phyloP scores from a whole-genome alignment of 306 rosid genomes.

The Lotus japonicus region DNA sequence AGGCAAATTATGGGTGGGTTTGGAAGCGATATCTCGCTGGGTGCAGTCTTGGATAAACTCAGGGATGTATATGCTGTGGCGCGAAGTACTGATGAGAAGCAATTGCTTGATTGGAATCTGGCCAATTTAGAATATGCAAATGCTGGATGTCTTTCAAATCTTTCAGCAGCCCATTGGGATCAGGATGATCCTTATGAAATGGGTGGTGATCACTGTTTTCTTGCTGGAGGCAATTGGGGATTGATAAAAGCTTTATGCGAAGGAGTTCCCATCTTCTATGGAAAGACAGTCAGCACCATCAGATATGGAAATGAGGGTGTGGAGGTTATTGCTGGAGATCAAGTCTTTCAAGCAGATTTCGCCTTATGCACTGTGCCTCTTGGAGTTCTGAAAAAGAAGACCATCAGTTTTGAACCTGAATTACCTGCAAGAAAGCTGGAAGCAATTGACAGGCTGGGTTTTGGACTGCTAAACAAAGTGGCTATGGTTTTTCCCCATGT shows the following conservation, averaged over 20 bases:
- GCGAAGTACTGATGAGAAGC: constrained; percentile 57
- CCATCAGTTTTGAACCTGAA: constrained; percentile 64
- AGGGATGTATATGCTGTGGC: constrained; percentile 65
- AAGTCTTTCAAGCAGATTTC: constrained; percentile 64
- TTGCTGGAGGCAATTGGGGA: constrained; percentile 88
- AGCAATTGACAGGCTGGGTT: constrained; percentile 84
- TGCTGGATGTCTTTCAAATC: constrained; percentile 93
- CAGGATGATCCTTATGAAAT: constrained; percentile 97
- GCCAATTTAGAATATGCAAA: constrained; percentile 94
- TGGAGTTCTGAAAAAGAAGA: constrained; percentile 70
- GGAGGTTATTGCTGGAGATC: constrained; percentile 72
- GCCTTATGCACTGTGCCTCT: constrained; percentile 92
- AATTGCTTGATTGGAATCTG: constrained; percentile 90
- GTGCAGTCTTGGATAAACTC: constrained; percentile 77
- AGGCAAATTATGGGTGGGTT: constrained; percentile 87
- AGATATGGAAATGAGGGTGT: constrained; percentile 63
- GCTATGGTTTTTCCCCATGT: constrained; percentile 88
- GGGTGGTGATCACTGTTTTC: constrained; percentile 98
- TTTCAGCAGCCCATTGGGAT: constrained; percentile 92
- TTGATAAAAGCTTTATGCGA: constrained; percentile 77
- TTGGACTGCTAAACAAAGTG: constrained; percentile 89
- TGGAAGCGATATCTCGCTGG: constrained; percentile 69
- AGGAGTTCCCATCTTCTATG: constrained; percentile 76
- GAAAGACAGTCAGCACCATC: constrained; percentile 51
- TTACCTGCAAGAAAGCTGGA: constrained; percentile 73